These are phyloP conservation scores for Clathrospora elynae DNA, from an alignment of 2,329 filamentous ascomycete species.

Conservation along the genomic window DNA sequence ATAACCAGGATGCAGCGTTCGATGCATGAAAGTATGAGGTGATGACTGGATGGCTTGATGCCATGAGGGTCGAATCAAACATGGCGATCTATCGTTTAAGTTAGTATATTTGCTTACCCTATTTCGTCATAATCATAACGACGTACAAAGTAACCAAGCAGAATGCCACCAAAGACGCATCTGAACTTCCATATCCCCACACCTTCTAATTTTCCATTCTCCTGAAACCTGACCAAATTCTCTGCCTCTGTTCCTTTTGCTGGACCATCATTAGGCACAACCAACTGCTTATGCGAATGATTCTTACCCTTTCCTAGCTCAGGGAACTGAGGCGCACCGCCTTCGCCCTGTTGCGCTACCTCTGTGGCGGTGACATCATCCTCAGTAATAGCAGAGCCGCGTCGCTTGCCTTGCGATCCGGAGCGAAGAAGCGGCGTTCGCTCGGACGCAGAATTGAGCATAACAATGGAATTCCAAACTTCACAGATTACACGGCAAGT, in stretches of 20 bases:
- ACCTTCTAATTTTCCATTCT: slow-evolving; percentile 42
- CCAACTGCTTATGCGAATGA: slow-evolving; percentile 32
- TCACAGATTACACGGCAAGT: not conserved
- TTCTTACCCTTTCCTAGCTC: slow-evolving; percentile 29
- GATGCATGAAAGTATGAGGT: slow-evolving; percentile 79
- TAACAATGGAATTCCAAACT: slow-evolving; percentile 6
- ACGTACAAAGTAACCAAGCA: slow-evolving; percentile 48
- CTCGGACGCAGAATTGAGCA: slow-evolving; percentile 32
- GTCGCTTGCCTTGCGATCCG: slow-evolving; percentile 15
- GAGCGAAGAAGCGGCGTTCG: slow-evolving; percentile 41
- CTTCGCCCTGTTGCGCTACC: slow-evolving; percentile 29
- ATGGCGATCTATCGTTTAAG: slow-evolving; percentile 50
- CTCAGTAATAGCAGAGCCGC: slow-evolving; percentile 30
- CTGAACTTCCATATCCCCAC: slow-evolving; percentile 43
- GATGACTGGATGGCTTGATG: slow-evolving; percentile 78
- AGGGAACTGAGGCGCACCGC: slow-evolving; percentile 30
- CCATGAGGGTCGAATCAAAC: slow-evolving; percentile 83
- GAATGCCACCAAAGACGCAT: slow-evolving; percentile 46
- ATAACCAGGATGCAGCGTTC: slow-evolving; percentile 81
- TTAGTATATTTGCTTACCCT: slow-evolving; percentile 30
- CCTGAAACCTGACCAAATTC: slow-evolving; percentile 31
- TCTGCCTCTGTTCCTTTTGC: slow-evolving; percentile 25
- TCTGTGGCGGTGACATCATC: slow-evolving; percentile 28
- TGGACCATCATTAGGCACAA: slow-evolving; percentile 30
- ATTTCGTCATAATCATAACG: not conserved